A percentile compares a stretch with the other conserved stretches of the same genome.
Conservation (phyloP, 176 grass and related monocot genomes). For the Alloteropsis semialata region DNA sequence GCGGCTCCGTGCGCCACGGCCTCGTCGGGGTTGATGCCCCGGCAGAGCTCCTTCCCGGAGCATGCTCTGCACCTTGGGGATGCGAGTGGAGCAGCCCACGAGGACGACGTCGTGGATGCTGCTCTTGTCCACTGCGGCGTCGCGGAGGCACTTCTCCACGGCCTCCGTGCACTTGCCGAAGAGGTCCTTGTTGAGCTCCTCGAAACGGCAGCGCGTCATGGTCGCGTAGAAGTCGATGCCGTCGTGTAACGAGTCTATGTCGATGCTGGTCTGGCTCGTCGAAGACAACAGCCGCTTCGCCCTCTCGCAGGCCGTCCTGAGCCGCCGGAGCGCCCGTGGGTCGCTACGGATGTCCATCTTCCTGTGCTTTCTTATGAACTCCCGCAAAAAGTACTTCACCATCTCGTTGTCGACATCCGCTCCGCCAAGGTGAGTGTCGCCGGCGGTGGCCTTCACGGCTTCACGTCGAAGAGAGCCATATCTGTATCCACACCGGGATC, state of each 20-base stretch:
- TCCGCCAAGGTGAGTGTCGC: conserved; percentile 37
- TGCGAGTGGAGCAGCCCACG: conserved; percentile 53
- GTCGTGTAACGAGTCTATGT: conserved; percentile 32
- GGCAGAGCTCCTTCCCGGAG: conserved; percentile 42
- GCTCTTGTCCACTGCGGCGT: conserved; percentile 43
- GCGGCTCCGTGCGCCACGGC: conserved; percentile 59
- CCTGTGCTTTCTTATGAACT: conserved; percentile 48
- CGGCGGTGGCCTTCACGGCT: conserved; percentile 31
- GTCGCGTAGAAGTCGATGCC: conserved; percentile 34
- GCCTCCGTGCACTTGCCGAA: conserved; percentile 47
- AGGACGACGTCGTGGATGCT: conserved; percentile 43
- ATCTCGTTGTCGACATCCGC: conserved; percentile 44
- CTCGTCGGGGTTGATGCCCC: conserved; percentile 61
- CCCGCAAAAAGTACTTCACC: conserved; percentile 43
- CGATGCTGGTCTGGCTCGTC: conserved; percentile 31
- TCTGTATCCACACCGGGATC: background rate
- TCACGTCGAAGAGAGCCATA: conserved; percentile 21
- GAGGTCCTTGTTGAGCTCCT: conserved; percentile 45
- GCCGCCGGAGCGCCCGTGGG: conserved; percentile 21
- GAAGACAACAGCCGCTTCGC: conserved; percentile 58
- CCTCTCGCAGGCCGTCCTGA: conserved; percentile 47
- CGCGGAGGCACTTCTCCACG: conserved; percentile 34
- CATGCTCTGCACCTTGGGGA: conserved; percentile 44
- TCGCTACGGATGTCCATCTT: conserved; percentile 42
- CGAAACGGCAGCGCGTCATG: conserved; percentile 44